phyloP scores from a whole-genome alignment of 345 rosid genomes.

The Sapria himalayana region DNA sequence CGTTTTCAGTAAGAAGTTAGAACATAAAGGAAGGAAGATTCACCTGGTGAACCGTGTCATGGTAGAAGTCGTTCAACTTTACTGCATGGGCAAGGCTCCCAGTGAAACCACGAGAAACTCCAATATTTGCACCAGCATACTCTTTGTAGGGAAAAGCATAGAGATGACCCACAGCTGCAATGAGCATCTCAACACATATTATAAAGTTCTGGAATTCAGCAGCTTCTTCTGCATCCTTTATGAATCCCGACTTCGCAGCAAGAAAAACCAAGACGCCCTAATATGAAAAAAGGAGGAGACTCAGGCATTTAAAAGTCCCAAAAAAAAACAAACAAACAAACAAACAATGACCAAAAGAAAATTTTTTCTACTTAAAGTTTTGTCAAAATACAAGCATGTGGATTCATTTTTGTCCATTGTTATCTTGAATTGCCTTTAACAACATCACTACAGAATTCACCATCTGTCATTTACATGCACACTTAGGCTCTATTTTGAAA shows the following conservation, averaged over 20 bases:
- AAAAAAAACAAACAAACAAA: too few relatives aligned
- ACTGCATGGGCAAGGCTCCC: constrained; percentile 78
- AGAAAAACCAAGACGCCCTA: constrained; percentile 96
- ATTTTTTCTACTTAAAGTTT: too few relatives aligned
- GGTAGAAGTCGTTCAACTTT: constrained; percentile 82
- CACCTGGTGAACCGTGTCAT: constrained; percentile 98
- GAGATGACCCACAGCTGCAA: constrained; percentile 88
- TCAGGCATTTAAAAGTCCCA: too few relatives aligned
- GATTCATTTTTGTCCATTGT: too few relatives aligned
- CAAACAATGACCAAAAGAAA: too few relatives aligned
- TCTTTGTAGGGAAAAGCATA: constrained; percentile 96
- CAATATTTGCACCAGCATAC: constrained; percentile 89
- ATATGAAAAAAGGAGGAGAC: constrained; percentile 6
- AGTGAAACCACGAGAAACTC: constrained; percentile 46
- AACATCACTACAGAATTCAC: too few relatives aligned
- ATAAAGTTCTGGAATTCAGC: constrained; percentile 80
- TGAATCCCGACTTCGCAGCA: constrained; percentile 74
- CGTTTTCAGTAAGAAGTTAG: neutral
- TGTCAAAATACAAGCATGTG: too few relatives aligned
- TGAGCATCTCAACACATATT: constrained; percentile 89
- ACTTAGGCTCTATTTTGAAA: too few relatives aligned
- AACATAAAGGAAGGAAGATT: neutral
- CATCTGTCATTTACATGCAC: too few relatives aligned
- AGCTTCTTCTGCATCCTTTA: constrained; percentile 63
- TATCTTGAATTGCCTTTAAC: too few relatives aligned